Conservation (phyloP, 371 early-diverging fungal genomes). For the Capillidium rhysosporum region DNA sequence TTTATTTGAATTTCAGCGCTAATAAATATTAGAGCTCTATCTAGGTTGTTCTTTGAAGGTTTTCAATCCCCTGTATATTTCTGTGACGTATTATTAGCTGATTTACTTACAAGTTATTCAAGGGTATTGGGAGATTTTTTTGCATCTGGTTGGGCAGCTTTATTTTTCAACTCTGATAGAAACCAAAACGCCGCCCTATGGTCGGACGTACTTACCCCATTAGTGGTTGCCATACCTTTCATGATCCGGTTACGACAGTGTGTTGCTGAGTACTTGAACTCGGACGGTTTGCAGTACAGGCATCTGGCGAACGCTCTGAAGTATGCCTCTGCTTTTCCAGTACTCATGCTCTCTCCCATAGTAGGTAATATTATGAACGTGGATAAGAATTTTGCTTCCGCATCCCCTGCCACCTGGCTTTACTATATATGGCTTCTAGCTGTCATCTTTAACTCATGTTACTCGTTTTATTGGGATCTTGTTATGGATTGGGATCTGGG, state of each 20-base stretch:
- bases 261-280: conserved; percentile 40
- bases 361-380: conserved; percentile 19
- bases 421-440: conserved; percentile 19
- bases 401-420: not conserved
- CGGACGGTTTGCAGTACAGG: conserved; percentile 21
- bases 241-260: conserved; percentile 75
- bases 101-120: conserved; percentile 80
- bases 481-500: conserved; percentile 76
- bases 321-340: conserved; percentile 69
- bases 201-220: not conserved
- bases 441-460: conserved; percentile 67
- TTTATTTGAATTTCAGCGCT: not conserved
- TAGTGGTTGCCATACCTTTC: conserved; percentile 37
- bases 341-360: conserved; percentile 46
- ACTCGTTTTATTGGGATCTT: conserved; percentile 89
- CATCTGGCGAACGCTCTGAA: conserved; percentile 75
- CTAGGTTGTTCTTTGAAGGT: conserved; percentile 21
- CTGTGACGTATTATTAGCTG: conserved; percentile 73
- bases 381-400: not conserved
- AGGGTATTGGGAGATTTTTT: conserved; percentile 68
- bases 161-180: not conserved
- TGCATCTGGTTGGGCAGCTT: conserved; percentile 8
- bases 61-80: conserved; percentile 41
- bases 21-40: conserved; percentile 13
- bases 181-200: not conserved